Conservation (phyloP, 352 stramenopile genomes). For the Phytophthora meadii region DNA sequence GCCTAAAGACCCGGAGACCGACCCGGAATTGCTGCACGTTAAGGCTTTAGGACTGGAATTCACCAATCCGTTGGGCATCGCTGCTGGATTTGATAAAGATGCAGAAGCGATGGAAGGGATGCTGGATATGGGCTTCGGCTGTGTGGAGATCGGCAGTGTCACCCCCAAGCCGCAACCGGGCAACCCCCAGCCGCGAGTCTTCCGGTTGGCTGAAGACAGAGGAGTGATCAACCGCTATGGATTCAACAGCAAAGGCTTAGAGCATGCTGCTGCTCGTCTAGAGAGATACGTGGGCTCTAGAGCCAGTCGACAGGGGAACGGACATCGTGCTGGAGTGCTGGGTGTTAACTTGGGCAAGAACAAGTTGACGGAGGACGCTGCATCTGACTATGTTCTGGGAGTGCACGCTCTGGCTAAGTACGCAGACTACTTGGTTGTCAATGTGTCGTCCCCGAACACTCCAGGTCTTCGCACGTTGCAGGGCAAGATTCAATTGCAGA, state of each 20-base stretch:
- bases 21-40: conserved; percentile 65
- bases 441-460: conserved; percentile 98
- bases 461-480: conserved; percentile 86
- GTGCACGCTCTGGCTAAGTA: conserved; percentile 93
- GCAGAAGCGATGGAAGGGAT: conserved; percentile 93
- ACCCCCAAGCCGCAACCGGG: conserved; percentile 93
- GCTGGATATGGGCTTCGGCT: conserved; percentile 95
- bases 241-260: conserved; percentile 96
- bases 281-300: conserved; percentile 60
- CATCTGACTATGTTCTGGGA: conserved; percentile 91
- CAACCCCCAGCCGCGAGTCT: conserved; percentile 97
- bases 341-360: conserved; percentile 99
- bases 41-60: conserved; percentile 81
- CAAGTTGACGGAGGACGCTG: conserved; percentile 89
- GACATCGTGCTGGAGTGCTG: conserved; percentile 84
- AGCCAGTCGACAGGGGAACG: conserved; percentile 29
- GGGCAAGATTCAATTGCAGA: conserved; percentile 82
- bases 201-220: conserved; percentile 94
- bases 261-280: conserved; percentile 77
- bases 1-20: conserved; percentile 63
- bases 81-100: conserved; percentile 98
- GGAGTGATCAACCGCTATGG: conserved; percentile 98
- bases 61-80: conserved; percentile 94
- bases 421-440: conserved; percentile 98
- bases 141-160: conserved; percentile 96